A percentile compares a stretch with the other conserved stretches of the same genome.
Conservation (phyloP, 2,329 filamentous ascomycete genomes). For the Xylariaceae sp. region DNA sequence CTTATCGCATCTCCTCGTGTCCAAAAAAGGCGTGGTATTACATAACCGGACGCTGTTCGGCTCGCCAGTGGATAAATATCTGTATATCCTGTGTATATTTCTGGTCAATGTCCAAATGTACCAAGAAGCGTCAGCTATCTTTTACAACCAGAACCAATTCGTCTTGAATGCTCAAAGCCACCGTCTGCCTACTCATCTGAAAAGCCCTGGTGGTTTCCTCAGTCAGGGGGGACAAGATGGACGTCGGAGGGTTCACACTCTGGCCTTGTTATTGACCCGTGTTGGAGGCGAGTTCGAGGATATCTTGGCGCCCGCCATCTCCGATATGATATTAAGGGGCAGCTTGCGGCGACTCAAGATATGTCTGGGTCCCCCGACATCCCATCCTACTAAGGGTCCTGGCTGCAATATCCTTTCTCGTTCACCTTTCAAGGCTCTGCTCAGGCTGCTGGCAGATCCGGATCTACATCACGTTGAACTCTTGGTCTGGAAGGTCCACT, state of each 20-base stretch:
- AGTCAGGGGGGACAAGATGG: conserved; percentile 27
- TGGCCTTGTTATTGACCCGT: conserved; percentile 27
- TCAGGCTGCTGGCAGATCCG: conserved; percentile 44
- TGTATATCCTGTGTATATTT: conserved; percentile 24
- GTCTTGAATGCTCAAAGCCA: conserved; percentile 29
- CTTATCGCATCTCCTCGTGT: conserved; percentile 26
- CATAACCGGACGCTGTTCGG: conserved; percentile 21
- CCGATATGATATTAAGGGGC: conserved; percentile 32
- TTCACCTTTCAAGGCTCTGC: conserved; percentile 34
- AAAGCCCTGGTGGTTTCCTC: conserved; percentile 28
- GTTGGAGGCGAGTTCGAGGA: conserved; percentile 32
- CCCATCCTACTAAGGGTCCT: conserved; percentile 8
- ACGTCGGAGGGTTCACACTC: conserved; percentile 27
- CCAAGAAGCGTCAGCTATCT: conserved; percentile 31
- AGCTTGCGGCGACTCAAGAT: conserved; percentile 26
- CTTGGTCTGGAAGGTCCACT: conserved; percentile 36
- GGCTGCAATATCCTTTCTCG: conserved; percentile 23
- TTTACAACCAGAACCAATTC: conserved; percentile 30
- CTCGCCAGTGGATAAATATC: conserved; percentile 10
- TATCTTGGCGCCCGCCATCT: conserved; percentile 25
- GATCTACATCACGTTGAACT: conserved; percentile 41
- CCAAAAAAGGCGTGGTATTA: conserved; percentile 23
- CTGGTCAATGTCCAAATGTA: conserved; percentile 32
- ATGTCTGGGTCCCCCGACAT: conserved; percentile 23
- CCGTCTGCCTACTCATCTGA: conserved; percentile 26